A percentile compares a stretch with the other conserved stretches of the same genome.
These are phyloP conservation scores for Xylaria sp. DNA, from an alignment of 2,329 filamentous ascomycete genomes.

Conservation along the genomic window DNA sequence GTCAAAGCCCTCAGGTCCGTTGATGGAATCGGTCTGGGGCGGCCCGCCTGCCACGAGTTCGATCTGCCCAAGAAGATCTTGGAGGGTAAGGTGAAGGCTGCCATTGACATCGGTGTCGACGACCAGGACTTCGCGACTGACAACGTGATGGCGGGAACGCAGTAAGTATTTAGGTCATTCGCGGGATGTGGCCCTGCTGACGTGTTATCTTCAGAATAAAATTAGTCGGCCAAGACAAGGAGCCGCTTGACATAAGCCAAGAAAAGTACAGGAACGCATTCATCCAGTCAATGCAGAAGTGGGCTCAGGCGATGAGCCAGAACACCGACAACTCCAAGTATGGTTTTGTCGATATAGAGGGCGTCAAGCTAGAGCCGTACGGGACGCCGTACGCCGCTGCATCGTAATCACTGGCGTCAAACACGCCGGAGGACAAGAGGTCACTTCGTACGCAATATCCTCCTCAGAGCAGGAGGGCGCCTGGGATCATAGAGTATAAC, in stretches of 20 bases:
- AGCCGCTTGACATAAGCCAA: slow-evolving; percentile 36
- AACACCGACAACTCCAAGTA: slow-evolving; percentile 38
- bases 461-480: no score
- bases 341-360: slow-evolving; percentile 38
- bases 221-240: slow-evolving; percentile 38
- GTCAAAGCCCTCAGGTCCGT: slow-evolving; percentile 58
- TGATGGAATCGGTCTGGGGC: slow-evolving; percentile 61
- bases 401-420: neutral
- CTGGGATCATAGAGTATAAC: no score
- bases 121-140: slow-evolving; percentile 52
- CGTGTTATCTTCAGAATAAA: slow-evolving; percentile 30
- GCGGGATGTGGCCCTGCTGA: neutral
- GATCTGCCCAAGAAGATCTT: slow-evolving; percentile 37
- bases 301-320: slow-evolving; percentile 35
- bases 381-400: slow-evolving; percentile 31
- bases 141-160: slow-evolving; percentile 36
- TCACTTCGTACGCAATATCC: no score
- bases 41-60: slow-evolving; percentile 40
- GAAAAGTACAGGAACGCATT: slow-evolving; percentile 38
- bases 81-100: slow-evolving; percentile 47
- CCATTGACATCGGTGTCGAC: slow-evolving; percentile 50
- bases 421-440: no score
- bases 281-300: slow-evolving; percentile 34
- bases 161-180: slow-evolving; percentile 29
- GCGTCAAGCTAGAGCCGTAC: slow-evolving; percentile 37